Evolutionary conservation across 257 asterid genomes (phyloP), one percentile per base, ranked within the genome.

Genomic region (Petunia secreta): DNA sequence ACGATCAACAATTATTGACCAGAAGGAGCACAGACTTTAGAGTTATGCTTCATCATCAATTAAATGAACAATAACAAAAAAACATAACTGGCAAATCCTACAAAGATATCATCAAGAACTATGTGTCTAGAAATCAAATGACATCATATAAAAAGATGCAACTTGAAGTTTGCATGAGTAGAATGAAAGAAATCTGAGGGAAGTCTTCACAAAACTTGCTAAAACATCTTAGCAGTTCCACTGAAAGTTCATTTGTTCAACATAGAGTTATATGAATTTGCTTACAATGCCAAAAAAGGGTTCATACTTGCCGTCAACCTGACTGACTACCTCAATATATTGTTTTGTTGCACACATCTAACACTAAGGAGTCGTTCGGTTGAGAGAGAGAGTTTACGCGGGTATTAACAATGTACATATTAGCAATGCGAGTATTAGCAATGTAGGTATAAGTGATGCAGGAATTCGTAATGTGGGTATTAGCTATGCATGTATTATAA

Each of bases 171-270:
- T 71, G 77, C 10, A 25, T 10, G 41, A 46, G 43, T 69, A 15
- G 41, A 50, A 48, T 11, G 44, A 69, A 46, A 9, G 16, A 46
- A 10, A 44, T 68, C 41, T 43, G 58, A 46, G 37, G 16, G 59
- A 69, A 69, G n/a, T 46, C 58, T 71, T 48, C 44, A 71, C 77
- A 10, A 34, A 55, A 55, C 60, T 55, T 11, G 77, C 60, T 71
- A 71, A 71, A 71, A 71, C 13, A 46, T 8, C 60, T 71, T 71
- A 10, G 60, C 25, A 71, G 77, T 48, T 10, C 77, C 77, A 48
- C 60, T 71, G 59, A 48, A 48, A 71, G 55, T 60, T 71, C 41
- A 71, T 48, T 11, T 48, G 34, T 34, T 34, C 34, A 48, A 71
- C 41, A 48, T 71, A 34, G 60, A 55, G 60, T 71, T 71, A 41